Conservation (phyloP, 768 basidiomycete genomes). For the Boletellus sp. region DNA sequence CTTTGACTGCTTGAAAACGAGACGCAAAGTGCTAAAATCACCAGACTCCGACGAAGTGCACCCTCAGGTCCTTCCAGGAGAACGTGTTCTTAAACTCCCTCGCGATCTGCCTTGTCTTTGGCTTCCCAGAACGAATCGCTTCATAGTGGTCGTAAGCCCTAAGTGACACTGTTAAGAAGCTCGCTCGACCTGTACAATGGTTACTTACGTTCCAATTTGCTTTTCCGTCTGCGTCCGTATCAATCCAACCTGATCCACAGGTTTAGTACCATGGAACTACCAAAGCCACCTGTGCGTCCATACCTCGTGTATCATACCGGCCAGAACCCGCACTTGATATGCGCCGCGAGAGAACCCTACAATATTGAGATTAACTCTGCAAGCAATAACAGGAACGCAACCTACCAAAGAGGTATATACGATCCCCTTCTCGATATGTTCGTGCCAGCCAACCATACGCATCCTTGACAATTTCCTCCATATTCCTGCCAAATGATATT, state of each 20-base stretch:
- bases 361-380: not conserved
- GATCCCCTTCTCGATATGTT: constrained; percentile 30
- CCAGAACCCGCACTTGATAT: constrained; percentile 39
- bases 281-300: not conserved
- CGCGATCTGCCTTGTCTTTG: constrained; percentile 13
- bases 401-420: constrained; percentile 34
- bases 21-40: constrained; percentile 25
- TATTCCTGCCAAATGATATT: constrained; percentile 25
- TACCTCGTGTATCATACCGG: constrained; percentile 40
- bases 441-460: constrained; percentile 34
- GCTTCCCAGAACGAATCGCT: constrained; percentile 8
- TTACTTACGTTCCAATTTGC: constrained; percentile 27
- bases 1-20: too few relatives aligned
- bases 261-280: not conserved
- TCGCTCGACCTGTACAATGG: not conserved
- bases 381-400: not conserved
- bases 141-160: constrained; percentile 19
- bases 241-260: constrained; percentile 29
- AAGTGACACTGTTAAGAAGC: not conserved
- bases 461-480: constrained; percentile 31
- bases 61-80: constrained; percentile 37
- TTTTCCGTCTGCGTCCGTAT: constrained; percentile 26
- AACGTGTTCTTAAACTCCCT: constrained; percentile 45
- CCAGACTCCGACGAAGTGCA: constrained; percentile 57
- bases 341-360: constrained; percentile 44